These are phyloP conservation scores for Candida suzukii DNA, from an alignment of 805 yeast genomes.

Conservation along the genomic window DNA sequence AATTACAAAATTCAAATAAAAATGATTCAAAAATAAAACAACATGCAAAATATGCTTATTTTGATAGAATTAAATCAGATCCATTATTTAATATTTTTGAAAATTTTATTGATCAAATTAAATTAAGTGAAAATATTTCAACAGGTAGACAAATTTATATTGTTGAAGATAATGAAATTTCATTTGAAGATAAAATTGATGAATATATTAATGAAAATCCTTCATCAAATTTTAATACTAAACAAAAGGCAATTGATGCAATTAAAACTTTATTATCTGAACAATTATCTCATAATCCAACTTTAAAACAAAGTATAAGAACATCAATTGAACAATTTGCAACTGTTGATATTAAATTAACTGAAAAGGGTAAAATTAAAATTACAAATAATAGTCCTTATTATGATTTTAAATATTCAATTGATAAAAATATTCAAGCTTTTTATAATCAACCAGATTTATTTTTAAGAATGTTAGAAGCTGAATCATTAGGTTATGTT, in stretches of 20 bases:
- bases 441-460: constrained; percentile 71
- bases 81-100: constrained; percentile 57
- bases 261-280: constrained; percentile 72
- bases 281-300: constrained; percentile 75
- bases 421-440: constrained; percentile 71
- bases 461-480: constrained; percentile 84
- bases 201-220: too few relatives aligned
- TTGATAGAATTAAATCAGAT: constrained; percentile 62
- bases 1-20: constrained; percentile 18
- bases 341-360: constrained; percentile 62
- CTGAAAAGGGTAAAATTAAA: constrained; percentile 75
- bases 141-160: constrained; percentile 62
- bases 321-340: constrained; percentile 58
- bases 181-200: constrained; percentile 57
- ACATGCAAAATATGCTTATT: constrained; percentile 54
- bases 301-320: constrained; percentile 65
- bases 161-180: constrained; percentile 56
- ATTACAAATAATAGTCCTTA: constrained; percentile 78
- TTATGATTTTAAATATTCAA: constrained; percentile 87
- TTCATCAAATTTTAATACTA: constrained; percentile 32
- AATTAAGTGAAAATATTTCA: constrained; percentile 75
- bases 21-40: constrained; percentile 29
- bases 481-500: constrained; percentile 73
- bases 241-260: constrained; percentile 57
- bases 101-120: constrained; percentile 71